Conservation (phyloP, 2,329 filamentous ascomycete species). For the Paracamarosporium sp. region DNA sequence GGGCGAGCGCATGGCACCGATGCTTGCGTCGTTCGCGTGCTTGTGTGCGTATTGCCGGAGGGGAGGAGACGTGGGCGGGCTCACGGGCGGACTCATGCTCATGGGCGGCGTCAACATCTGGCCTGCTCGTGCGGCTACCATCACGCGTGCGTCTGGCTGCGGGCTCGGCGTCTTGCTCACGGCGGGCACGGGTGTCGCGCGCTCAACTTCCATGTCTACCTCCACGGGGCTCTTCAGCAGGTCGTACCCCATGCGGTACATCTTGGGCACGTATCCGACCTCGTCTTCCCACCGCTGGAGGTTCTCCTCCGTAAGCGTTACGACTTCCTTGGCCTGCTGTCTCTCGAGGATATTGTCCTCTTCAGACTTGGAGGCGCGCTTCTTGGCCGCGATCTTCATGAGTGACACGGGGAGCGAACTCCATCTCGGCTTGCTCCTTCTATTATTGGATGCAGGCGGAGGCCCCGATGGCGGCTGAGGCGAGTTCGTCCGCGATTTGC, state of each 20-base stretch:
- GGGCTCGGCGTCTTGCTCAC: background rate
- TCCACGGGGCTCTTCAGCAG: background rate
- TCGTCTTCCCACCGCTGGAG: slow-evolving; percentile 20
- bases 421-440: slow-evolving; percentile 4
- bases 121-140: background rate
- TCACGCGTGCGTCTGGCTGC: background rate
- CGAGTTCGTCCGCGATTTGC: background rate
- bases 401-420: slow-evolving; percentile 4
- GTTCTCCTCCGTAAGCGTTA: slow-evolving; percentile 17
- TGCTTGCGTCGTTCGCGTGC: background rate
- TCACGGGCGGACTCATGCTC: background rate
- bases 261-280: slow-evolving; percentile 16
- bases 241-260: slow-evolving; percentile 12
- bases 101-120: slow-evolving; percentile 6
- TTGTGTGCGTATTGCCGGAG: too few species aligned
- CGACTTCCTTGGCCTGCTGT: background rate
- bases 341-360: background rate
- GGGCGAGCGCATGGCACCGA: background rate
- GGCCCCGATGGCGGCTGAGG: background rate
- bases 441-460: background rate
- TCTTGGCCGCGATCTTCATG: slow-evolving; percentile 9
- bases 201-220: slow-evolving; percentile 9
- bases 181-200: background rate
- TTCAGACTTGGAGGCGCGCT: slow-evolving; percentile 8
- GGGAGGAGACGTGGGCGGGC: slow-evolving; percentile 5